phyloP scores from a whole-genome alignment of 2,329 filamentous ascomycete genomes.

The Fusarium sp. region DNA sequence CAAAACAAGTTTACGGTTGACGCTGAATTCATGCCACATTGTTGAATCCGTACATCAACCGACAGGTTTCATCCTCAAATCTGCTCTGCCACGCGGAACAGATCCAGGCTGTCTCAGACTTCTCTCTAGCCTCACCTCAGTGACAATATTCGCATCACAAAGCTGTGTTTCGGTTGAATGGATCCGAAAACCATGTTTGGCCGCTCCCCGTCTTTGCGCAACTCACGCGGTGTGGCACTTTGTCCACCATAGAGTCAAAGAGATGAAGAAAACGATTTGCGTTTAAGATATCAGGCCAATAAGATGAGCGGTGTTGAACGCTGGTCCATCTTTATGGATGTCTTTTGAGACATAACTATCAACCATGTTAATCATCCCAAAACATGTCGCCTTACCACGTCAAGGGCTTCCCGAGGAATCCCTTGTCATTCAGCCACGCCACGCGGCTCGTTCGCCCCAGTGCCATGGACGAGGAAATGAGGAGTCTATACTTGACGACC shows the following conservation, averaged over 20 bases:
- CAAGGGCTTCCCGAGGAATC: neutral
- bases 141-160: slow-evolving; percentile 13
- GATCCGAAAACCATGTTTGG: neutral
- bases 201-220: slow-evolving; percentile 7
- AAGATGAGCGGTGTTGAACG: slow-evolving; percentile 10
- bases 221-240: slow-evolving; percentile 16
- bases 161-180: slow-evolving; percentile 9
- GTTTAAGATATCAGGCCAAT: slow-evolving; percentile 21
- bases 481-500: slow-evolving; percentile 7
- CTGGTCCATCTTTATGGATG: neutral
- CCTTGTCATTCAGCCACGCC: slow-evolving; percentile 30
- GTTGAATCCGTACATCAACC: neutral
- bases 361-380: slow-evolving; percentile 1
- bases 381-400: slow-evolving; percentile 4
- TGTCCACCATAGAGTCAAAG: slow-evolving; percentile 10
- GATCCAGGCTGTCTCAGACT: slow-evolving; percentile 5
- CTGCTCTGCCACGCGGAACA: neutral
- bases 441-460: slow-evolving; percentile 17
- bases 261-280: slow-evolving; percentile 26
- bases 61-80: neutral
- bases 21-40: neutral
- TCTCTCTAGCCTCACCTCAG: slow-evolving; percentile 8
- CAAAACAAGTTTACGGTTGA: neutral
- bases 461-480: slow-evolving; percentile 22
- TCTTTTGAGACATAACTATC: slow-evolving; percentile 15